A percentile compares a stretch with the other conserved stretches of the same genome.
Conservation (phyloP, 305 asterid species). For the Solanum hybrid region DNA sequence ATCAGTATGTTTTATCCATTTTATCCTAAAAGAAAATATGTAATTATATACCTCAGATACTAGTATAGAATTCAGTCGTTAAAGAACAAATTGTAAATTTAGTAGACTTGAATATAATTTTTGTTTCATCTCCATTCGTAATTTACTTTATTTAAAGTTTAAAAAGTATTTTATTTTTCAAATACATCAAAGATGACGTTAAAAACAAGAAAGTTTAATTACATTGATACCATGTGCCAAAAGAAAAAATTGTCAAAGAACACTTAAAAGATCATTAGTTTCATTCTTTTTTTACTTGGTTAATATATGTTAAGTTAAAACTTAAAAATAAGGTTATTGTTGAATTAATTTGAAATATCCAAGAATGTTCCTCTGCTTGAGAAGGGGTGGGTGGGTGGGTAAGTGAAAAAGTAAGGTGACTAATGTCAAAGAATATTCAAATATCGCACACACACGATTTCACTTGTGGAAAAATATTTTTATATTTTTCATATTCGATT, state of each 20-base stretch:
- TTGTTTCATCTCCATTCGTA: background rate
- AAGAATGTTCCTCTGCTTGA: background rate
- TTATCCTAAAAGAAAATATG: background rate
- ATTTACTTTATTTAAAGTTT: background rate
- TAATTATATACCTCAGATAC: background rate
- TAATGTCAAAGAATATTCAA: background rate
- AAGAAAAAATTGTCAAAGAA: background rate
- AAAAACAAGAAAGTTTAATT: background rate
- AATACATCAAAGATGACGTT: background rate
- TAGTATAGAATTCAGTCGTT: too few relatives aligned
- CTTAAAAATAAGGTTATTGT: too few relatives aligned
- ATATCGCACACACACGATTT: background rate
- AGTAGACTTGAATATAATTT: background rate
- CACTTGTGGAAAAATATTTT: too few relatives aligned
- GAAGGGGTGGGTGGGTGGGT: background rate
- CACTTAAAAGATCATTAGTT: background rate
- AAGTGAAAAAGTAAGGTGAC: background rate
- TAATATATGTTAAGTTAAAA: background rate
- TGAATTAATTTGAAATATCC: background rate
- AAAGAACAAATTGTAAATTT: too few relatives aligned
- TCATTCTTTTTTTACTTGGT: background rate
- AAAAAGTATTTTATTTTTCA: background rate
- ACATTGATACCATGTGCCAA: background rate
- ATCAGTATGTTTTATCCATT: background rate
- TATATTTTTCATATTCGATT: too few relatives aligned